Percentiles rank a stretch among this genome's conserved stretches.
These are phyloP conservation scores for Neurospora sp. DNA, from an alignment of 495 filamentous ascomycete species.

Conservation along the genomic window DNA sequence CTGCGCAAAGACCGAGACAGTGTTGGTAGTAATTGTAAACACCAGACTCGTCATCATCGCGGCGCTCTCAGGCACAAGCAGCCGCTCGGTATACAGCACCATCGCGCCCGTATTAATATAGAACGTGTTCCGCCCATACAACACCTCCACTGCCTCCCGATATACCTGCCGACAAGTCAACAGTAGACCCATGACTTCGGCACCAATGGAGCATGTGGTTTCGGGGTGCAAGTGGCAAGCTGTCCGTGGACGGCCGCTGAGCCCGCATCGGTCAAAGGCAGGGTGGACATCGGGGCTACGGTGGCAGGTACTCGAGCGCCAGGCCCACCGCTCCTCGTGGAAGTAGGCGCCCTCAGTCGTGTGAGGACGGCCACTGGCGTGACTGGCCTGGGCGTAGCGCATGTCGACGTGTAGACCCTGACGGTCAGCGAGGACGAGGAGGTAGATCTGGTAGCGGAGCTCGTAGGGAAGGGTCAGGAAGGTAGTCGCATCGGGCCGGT, in stretches of 20 bases:
- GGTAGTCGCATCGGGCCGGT: constrained; percentile 4
- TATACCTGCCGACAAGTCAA: constrained; percentile 6
- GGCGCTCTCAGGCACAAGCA: not conserved
- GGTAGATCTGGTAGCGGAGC: constrained; percentile 24
- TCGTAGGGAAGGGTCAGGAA: constrained; percentile 36
- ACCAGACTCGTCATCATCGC: not conserved
- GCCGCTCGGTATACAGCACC: not conserved
- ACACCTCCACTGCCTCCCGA: constrained; percentile 11
- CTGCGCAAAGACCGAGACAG: constrained; percentile 1
- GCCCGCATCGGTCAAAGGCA: constrained; percentile 6
- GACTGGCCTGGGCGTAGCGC: constrained; percentile 9
- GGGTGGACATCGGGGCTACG: constrained; percentile 6
- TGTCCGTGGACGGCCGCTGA: constrained; percentile 6
- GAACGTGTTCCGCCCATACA: constrained; percentile 16
- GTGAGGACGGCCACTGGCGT: constrained; percentile 5
- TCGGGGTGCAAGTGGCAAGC: constrained; percentile 1
- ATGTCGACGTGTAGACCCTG: constrained; percentile 12
- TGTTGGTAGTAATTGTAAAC: not conserved
- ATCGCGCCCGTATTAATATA: constrained; percentile 3
- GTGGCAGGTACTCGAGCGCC: constrained; percentile 11
- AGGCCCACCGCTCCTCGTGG: constrained; percentile 7
- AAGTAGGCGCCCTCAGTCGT: constrained; percentile 4
- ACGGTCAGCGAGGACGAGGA: constrained; percentile 7
- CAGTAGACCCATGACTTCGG: constrained; percentile 4
- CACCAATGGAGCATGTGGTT: constrained; percentile 3